These are phyloP conservation scores for Craspedostauros australis DNA, from an alignment of 108 stramenopile genomes.

Conservation along the genomic window DNA sequence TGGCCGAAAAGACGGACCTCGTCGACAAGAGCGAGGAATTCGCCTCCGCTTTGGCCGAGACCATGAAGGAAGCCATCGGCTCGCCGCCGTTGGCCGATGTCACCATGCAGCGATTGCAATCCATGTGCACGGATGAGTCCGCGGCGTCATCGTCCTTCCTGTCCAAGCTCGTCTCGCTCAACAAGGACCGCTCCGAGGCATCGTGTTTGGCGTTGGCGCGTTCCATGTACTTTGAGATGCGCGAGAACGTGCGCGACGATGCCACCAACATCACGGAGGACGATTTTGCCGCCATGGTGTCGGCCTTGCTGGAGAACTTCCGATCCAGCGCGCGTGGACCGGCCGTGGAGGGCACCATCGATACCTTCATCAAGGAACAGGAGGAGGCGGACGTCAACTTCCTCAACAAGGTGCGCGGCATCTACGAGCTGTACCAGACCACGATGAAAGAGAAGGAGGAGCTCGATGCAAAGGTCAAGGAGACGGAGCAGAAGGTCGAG, in stretches of 20 bases:
- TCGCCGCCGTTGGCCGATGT: not conserved
- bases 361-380: not conserved
- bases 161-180: not conserved
- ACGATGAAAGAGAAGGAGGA: not conserved
- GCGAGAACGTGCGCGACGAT: not conserved
- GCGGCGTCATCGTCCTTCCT: not conserved
- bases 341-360: not conserved
- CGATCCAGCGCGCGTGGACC: slow-evolving; percentile 1
- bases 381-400: slow-evolving; percentile 1
- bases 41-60: not conserved
- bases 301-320: not conserved
- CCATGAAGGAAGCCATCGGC: not conserved
- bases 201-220: not conserved
- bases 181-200: not conserved
- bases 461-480: not conserved
- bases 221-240: not conserved
- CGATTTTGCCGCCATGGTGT: slow-evolving; percentile 1
- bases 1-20: not conserved
- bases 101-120: not conserved
- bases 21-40: not conserved
- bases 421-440: not conserved
- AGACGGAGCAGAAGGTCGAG: not conserved
- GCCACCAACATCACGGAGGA: not conserved
- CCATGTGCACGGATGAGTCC: not conserved
- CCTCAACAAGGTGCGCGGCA: slow-evolving; percentile 2